Evolutionary conservation across 805 yeast genomes (phyloP), one percentile per base, ranked within the genome.

Genomic region (Jamesozyma gamospora): DNA sequence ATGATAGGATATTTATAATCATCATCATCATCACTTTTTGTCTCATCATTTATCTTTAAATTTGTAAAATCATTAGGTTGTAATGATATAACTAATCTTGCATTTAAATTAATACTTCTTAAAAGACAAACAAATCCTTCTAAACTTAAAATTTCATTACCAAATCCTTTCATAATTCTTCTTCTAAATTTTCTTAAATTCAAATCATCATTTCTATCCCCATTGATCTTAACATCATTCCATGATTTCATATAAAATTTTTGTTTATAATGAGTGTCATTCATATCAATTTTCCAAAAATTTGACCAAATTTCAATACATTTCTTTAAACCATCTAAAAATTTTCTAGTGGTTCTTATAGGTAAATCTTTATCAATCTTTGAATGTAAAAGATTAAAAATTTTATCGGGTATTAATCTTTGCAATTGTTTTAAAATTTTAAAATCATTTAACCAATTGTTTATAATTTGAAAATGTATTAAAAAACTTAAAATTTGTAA

Each of bases 31-130:
- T 34, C 17, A 1, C 30, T 19, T 4, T n/a, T n/a, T 24, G 11
- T 11, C 14, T 21, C 16, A n/a, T 41, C 34, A 8, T 34, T 35
- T 18, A 36, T 24, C 37, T 47, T 58, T 32, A 52, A 30, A 48
- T 56, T 63, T 0, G 87, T 79, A 47, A 78, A 83, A 55, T 92
- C 96, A 0, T 96, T 88, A 0, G 96, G 92, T 55, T 92, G 98
- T 26, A 88, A 53, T 0, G 96, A 88, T 50, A 80, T 79, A 0
- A 87, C 77, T 21, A 92, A 61, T 34, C 98, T 66, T 1, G 90
- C 78, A 32, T 77, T 71, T 11, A 92, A 63, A 1, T 81, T 82
- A 11, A 82, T 60, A 1, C 92, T 69, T 46, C 97, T 63, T 33
- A 86, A 56, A 1, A 90, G 51, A 0, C 83, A 75, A 13, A 86